Conservation (phyloP, 441 rosid species). For the Populus trichocarpa region DNA sequence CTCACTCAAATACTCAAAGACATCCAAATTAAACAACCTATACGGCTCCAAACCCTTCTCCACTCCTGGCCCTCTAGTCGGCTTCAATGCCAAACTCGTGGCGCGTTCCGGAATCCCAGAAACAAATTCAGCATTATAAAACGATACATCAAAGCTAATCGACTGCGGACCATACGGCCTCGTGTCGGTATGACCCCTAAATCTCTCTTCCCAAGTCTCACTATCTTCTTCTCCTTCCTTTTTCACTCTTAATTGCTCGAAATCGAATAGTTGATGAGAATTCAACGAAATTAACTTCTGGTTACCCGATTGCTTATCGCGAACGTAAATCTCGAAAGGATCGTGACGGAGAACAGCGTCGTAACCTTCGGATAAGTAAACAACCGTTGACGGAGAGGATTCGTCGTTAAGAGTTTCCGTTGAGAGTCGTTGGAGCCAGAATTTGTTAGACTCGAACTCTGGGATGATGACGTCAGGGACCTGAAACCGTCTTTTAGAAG, state of each 20-base stretch:
- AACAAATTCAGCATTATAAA: constrained; percentile 78
- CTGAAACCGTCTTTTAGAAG: constrained; percentile 71
- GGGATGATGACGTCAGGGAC: constrained; percentile 73
- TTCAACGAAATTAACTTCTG: constrained; percentile 63
- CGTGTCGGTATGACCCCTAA: constrained; percentile 67
- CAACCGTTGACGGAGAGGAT: constrained; percentile 50
- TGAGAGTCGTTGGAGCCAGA: constrained; percentile 59
- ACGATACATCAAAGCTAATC: constrained; percentile 89
- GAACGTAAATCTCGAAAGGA: constrained; percentile 77
- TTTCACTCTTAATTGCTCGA: constrained; percentile 76
- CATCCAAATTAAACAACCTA: constrained; percentile 86
- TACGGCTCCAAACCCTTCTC: constrained; percentile 80
- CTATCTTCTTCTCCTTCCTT: constrained; percentile 25
- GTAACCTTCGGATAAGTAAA: constrained; percentile 57
- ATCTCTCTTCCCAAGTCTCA: constrained; percentile 86
- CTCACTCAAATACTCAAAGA: constrained; percentile 75
- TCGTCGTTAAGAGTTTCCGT: constrained; percentile 57
- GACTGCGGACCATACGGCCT: constrained; percentile 93
- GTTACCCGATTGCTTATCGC: constrained; percentile 49
- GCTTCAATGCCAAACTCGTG: constrained; percentile 78
- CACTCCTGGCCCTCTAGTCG: constrained; percentile 88
- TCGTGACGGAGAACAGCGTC: constrained; percentile 83
- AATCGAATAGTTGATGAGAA: constrained; percentile 81
- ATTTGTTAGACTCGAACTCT: constrained; percentile 62
- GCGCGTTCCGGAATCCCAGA: constrained; percentile 95